phyloP scores from a whole-genome alignment of 176 grass and related monocot species.

The Carex parvula region DNA sequence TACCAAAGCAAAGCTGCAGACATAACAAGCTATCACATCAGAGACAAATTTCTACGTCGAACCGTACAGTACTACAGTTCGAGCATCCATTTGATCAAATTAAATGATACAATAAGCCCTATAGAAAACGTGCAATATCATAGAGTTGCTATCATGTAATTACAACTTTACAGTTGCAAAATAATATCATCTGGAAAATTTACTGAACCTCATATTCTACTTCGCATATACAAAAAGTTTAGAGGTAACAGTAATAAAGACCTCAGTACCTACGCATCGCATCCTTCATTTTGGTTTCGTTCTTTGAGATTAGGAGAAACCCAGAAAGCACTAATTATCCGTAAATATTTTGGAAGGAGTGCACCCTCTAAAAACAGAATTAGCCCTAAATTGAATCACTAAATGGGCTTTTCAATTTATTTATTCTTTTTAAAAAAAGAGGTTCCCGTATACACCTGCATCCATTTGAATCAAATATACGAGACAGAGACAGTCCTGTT shows the following conservation, averaged over 20 bases:
- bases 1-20: constrained; percentile 4
- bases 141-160: not conserved
- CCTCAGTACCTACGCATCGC: not conserved
- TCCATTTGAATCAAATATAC: too few species aligned
- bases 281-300: not conserved
- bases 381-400: not conserved
- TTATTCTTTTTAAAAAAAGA: too few species aligned
- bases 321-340: too few species aligned
- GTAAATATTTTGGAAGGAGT: not conserved
- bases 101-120: not conserved
- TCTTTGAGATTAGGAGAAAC: not conserved
- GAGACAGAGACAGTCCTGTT: not conserved
- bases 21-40: not conserved
- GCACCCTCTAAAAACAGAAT: not conserved
- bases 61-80: not conserved
- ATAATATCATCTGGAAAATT: not conserved
- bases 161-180: not conserved
- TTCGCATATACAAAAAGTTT: not conserved
- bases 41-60: not conserved
- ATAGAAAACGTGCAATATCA: not conserved
- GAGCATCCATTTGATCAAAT: not conserved
- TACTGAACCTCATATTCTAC: not conserved
- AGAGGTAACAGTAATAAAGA: not conserved
- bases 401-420: not conserved
- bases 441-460: too few species aligned